These are phyloP conservation scores for Trypanosoma mega DNA, from an alignment of 208 protist species.

Conservation along the genomic window DNA sequence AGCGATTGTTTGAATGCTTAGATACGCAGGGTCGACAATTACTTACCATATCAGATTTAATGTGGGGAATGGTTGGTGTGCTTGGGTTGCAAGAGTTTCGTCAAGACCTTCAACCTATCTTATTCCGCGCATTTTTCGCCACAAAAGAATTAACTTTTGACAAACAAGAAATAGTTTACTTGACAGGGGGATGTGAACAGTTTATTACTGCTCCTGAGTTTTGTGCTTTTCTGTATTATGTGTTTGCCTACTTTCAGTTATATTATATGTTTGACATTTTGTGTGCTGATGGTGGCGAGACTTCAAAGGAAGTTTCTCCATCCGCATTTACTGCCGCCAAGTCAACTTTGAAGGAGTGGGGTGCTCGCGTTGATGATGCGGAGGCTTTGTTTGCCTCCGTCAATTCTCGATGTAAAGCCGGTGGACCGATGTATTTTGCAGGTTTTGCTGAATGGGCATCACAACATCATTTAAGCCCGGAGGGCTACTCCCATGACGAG, in stretches of 20 bases:
- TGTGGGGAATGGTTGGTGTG: conserved; percentile 37
- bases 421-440: conserved; percentile 40
- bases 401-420: conserved; percentile 27
- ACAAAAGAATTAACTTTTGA: conserved; percentile 42
- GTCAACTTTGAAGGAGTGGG: conserved; percentile 46
- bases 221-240: conserved; percentile 51
- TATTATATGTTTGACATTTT: conserved; percentile 84
- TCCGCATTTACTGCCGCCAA: conserved; percentile 31
- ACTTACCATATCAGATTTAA: conserved; percentile 43
- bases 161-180: conserved; percentile 29
- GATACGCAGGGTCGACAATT: conserved; percentile 32
- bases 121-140: conserved; percentile 34
- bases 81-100: conserved; percentile 48
- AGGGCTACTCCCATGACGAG: conserved; percentile 36
- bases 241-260: conserved; percentile 76
- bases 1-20: conserved; percentile 44
- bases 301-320: not conserved
- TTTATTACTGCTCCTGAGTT: conserved; percentile 50
- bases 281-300: conserved; percentile 17
- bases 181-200: conserved; percentile 44
- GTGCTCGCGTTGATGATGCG: conserved; percentile 33
- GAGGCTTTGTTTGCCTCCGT: conserved; percentile 26
- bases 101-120: conserved; percentile 40
- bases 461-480: conserved; percentile 40
- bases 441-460: conserved; percentile 59